Evolutionary conservation across 1,284 basidiomycete genomes (phyloP).

Genomic region (Earliella scabrosa): DNA sequence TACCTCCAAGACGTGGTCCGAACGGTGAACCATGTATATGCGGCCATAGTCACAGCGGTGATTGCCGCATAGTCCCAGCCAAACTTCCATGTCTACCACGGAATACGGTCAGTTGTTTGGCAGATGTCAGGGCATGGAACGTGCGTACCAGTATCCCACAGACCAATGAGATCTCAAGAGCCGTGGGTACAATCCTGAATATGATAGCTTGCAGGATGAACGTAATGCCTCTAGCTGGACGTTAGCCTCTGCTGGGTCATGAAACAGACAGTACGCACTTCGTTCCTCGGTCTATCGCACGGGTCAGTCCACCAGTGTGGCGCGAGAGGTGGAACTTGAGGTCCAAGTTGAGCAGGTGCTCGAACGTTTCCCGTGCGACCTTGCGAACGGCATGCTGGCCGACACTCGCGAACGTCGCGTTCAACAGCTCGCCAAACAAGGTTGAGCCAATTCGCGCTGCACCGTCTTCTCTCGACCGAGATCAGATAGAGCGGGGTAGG

Average conservation of each 20-base stretch:
- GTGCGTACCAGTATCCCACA: conserved; percentile 89
- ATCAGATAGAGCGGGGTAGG: background rate
- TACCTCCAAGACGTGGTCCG: conserved; percentile 95
- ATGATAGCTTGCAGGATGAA: conserved; percentile 94
- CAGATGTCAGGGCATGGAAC: conserved; percentile 1
- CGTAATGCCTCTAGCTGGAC: conserved; percentile 80
- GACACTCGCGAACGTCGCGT: conserved; percentile 96
- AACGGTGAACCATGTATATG: conserved; percentile 98
- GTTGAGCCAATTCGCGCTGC: conserved; percentile 90
- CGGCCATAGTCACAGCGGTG: conserved; percentile 83
- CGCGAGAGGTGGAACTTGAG: conserved; percentile 92
- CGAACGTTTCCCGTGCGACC: conserved; percentile 93
- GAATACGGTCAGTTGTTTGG: conserved; percentile 1
- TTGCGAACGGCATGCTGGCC: conserved; percentile 94
- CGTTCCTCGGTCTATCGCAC: conserved; percentile 97
- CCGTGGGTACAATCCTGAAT: conserved; percentile 96
- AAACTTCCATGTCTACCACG: conserved; percentile 87
- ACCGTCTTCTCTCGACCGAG: conserved; percentile 68
- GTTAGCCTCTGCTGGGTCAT: conserved; percentile 1
- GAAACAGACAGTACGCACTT: conserved; percentile 60
- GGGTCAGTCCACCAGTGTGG: conserved; percentile 94
- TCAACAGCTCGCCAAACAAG: conserved; percentile 90
- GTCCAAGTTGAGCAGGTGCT: conserved; percentile 90
- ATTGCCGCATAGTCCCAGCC: conserved; percentile 97
- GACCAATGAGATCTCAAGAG: conserved; percentile 94